Evolutionary conservation across 2,329 filamentous ascomycete species (phyloP), one percentile per base, ranked within the genome.

Genomic region (Cytospora schulzeri): DNA sequence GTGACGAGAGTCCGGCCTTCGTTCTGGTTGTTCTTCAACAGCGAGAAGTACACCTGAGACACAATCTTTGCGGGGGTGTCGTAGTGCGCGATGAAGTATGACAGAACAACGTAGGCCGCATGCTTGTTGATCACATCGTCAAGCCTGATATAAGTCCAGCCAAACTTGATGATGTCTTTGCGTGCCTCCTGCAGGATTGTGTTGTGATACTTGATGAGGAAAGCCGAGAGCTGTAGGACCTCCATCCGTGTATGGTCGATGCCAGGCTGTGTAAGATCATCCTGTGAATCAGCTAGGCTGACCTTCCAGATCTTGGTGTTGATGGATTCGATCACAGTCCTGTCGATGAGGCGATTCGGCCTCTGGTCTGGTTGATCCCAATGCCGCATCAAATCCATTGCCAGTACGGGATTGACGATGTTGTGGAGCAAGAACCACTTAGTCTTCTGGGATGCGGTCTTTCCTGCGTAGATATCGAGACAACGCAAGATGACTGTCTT

Each of bases 41-140:
- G 83, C 2, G 93, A 93, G 68, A 95, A 89, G 73, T 99, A 99
- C 26, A 99, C 93, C 75, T 98, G 94, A 24, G 91, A 91, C 4
- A 95, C 93, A 63, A 99, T 98, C 83, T 98, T 99, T 15, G 91
- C 85, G 0, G 95, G 96, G 0, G 95, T 98, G 71, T 99, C 96
- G 73, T 96, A 99, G 68, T 96, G 91, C 0, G 92, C 92, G 71
- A 99, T 97, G 79, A 99, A 99, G 77, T 97, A 99, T 3, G 92
- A 93, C 67, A 99, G 96, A 7, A 99, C 88, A 6, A 97, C 94
- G 72, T 99, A 99, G 3, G 95, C 93, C 0, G 94, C 95, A 75
- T 98, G 95, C 76, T 99, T 99, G 81, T 98, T 99, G 80, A 99
- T 97, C 64, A 97, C 91, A 76, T 99, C 95, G 73, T 99, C 96